These are phyloP conservation scores for Saturnispora sekii DNA, from an alignment of 805 yeast species.

Conservation along the genomic window DNA sequence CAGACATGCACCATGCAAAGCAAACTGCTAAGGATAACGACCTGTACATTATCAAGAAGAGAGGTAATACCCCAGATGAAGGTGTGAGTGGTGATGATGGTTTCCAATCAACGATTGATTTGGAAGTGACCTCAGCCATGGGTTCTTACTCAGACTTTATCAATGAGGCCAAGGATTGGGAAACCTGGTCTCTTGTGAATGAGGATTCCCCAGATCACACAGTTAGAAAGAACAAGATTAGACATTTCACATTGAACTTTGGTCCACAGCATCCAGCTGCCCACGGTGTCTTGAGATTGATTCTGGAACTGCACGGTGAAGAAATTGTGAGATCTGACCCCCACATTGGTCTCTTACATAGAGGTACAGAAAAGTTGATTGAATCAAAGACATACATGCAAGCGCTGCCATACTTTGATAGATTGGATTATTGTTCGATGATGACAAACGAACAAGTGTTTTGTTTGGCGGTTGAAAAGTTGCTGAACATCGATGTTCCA, in stretches of 20 bases:
- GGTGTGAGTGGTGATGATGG: constrained; percentile 16
- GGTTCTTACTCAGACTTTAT: constrained; percentile 30
- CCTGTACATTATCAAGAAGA: constrained; percentile 22
- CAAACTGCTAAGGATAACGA: constrained; percentile 24
- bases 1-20: constrained; percentile 15
- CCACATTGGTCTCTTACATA: constrained; percentile 77
- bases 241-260: constrained; percentile 83
- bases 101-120: constrained; percentile 18
- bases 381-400: constrained; percentile 81
- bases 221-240: constrained; percentile 41
- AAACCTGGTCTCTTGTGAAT: constrained; percentile 27
- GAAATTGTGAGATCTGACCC: constrained; percentile 83
- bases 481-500: constrained; percentile 77
- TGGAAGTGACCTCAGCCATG: constrained; percentile 33
- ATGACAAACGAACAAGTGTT: constrained; percentile 88
- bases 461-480: constrained; percentile 74
- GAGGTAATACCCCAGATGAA: constrained; percentile 24
- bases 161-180: constrained; percentile 26
- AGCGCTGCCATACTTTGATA: constrained; percentile 82
- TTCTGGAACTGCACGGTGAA: constrained; percentile 80
- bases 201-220: constrained; percentile 30
- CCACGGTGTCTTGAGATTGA: constrained; percentile 82
- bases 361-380: constrained; percentile 85
- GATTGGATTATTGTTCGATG: constrained; percentile 78
- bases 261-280: constrained; percentile 97